Conservation (phyloP, 139 green algal species). For the Chlorella sp. region DNA sequence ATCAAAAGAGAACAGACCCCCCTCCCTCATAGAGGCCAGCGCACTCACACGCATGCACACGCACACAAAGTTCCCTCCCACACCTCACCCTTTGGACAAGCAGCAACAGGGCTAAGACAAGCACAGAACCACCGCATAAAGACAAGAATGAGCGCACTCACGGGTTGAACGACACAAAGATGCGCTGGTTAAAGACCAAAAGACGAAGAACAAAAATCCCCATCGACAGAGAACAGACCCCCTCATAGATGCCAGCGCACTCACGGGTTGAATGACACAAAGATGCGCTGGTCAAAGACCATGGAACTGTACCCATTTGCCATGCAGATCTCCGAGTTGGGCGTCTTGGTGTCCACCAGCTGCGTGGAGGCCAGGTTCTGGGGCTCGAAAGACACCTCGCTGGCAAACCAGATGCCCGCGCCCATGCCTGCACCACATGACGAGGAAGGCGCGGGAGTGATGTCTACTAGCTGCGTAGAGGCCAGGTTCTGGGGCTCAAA, state of each 20-base stretch:
- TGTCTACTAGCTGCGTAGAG: constrained; percentile 94
- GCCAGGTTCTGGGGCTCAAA: constrained; percentile 89
- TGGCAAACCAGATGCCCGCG: constrained; percentile 75
- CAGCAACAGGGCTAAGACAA: too few relatives aligned
- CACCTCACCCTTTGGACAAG: too few relatives aligned
- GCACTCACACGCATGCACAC: too few relatives aligned
- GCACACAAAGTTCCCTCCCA: too few relatives aligned
- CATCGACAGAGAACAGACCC: too few relatives aligned
- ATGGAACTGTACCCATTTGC: constrained; percentile 98
- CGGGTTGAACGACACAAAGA: constrained; percentile 99
- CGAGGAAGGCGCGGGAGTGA: neutral
- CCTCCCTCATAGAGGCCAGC: too few relatives aligned
- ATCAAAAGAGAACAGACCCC: too few relatives aligned
- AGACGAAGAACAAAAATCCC: too few relatives aligned
- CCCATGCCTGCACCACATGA: constrained; percentile 43
- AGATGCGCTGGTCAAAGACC: constrained; percentile 98
- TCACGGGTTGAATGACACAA: constrained; percentile 98
- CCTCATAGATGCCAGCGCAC: neutral
- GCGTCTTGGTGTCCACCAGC: constrained; percentile 95
- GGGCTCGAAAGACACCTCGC: constrained; percentile 79
- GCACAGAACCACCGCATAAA: too few relatives aligned
- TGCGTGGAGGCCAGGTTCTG: constrained; percentile 92
- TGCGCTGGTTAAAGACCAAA: constrained; percentile 97
- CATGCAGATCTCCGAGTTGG: constrained; percentile 94
- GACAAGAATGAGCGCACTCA: too few relatives aligned